A percentile compares a stretch with the other conserved stretches of the same genome.
Conservation (phyloP, 768 basidiomycete genomes). For the Boletus fagicola region DNA sequence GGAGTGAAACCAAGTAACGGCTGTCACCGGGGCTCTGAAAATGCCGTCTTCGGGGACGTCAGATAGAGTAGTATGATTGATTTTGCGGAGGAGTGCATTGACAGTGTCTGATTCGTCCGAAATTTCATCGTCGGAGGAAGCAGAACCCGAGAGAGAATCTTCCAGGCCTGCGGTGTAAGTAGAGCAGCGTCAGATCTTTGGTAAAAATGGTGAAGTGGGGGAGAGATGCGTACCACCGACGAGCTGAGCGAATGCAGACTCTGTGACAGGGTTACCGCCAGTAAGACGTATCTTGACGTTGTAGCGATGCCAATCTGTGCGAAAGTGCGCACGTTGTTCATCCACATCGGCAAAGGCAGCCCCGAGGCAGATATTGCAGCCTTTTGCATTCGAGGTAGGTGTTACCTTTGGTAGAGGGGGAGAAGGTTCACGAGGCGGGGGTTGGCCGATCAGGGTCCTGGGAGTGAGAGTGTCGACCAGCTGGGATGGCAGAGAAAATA, state of each 20-base stretch:
- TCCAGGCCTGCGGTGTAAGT: constrained; percentile 53
- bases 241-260: constrained; percentile 70
- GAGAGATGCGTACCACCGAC: constrained; percentile 63
- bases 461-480: constrained; percentile 70
- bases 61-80: constrained; percentile 47
- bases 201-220: background rate
- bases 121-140: constrained; percentile 58
- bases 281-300: constrained; percentile 83
- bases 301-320: constrained; percentile 97
- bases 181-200: background rate
- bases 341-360: constrained; percentile 69
- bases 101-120: constrained; percentile 68
- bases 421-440: constrained; percentile 31
- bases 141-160: constrained; percentile 91
- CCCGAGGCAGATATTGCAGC: constrained; percentile 74
- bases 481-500: constrained; percentile 70
- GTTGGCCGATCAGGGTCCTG: constrained; percentile 53
- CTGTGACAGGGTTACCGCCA: constrained; percentile 61
- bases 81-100: constrained; percentile 61
- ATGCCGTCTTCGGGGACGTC: constrained; percentile 42
- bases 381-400: constrained; percentile 38
- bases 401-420: constrained; percentile 34
- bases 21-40: constrained; percentile 52
- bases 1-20: constrained; percentile 89
- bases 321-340: constrained; percentile 83